Evolutionary conservation across 441 rosid species (phyloP).

Genomic region (Aleurites moluccanus): DNA sequence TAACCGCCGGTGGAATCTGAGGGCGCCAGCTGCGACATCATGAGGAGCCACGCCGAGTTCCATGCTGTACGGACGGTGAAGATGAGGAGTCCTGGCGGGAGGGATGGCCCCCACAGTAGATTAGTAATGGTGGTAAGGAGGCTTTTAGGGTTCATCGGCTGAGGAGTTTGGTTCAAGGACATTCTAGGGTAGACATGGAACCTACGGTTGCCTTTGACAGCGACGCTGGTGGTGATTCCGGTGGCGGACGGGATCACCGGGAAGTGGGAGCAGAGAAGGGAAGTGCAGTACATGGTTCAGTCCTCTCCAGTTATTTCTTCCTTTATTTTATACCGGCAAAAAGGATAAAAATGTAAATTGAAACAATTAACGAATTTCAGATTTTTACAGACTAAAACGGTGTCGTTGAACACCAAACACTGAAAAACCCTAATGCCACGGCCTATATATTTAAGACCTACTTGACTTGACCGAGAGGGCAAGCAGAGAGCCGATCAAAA

Average conservation of each 20-base stretch:
- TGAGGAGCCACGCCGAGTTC: constrained; percentile 75
- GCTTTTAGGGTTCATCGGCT: constrained; percentile 17
- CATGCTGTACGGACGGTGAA: constrained; percentile 73
- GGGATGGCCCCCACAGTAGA: constrained; percentile 85
- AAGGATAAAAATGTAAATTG: constrained; percentile 3
- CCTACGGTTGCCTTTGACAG: neutral
- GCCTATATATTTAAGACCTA: neutral
- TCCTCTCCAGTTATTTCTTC: neutral
- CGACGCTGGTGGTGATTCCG: neutral
- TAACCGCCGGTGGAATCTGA: constrained; percentile 77
- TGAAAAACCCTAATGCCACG: constrained; percentile 18
- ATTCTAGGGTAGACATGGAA: constrained; percentile 40
- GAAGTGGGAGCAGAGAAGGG: constrained; percentile 28
- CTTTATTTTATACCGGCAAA: neutral
- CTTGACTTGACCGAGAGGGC: neutral
- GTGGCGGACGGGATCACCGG: neutral
- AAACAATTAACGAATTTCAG: neutral
- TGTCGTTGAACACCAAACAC: neutral
- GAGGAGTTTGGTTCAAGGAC: constrained; percentile 32
- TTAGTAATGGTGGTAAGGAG: constrained; percentile 49
- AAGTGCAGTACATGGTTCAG: constrained; percentile 28
- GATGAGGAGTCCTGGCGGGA: constrained; percentile 85
- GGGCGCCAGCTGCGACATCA: constrained; percentile 96
- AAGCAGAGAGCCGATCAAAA: constrained; percentile 23
- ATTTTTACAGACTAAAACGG: neutral